Percentiles rank a stretch among this genome's conserved stretches.
Conservation (phyloP, 2,329 filamentous ascomycete species). For the Epichloe festucae region DNA sequence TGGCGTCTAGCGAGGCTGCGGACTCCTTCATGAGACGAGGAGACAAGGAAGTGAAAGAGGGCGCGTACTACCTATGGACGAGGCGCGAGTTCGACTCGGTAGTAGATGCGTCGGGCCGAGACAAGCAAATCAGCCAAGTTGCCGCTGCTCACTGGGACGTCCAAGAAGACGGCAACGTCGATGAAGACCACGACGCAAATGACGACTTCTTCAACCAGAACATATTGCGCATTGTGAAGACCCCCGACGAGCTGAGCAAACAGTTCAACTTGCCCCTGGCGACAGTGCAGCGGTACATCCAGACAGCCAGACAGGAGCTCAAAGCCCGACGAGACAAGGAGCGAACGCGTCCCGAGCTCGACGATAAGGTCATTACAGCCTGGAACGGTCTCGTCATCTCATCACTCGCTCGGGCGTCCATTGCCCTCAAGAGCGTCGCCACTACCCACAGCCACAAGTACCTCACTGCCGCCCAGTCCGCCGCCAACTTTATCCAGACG, state of each 20-base stretch:
- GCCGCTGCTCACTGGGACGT: conserved; percentile 79
- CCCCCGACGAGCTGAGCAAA: conserved; percentile 54
- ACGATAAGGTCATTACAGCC: conserved; percentile 76
- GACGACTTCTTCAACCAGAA: conserved; percentile 95
- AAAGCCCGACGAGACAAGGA: conserved; percentile 59
- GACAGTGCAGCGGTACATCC: conserved; percentile 55
- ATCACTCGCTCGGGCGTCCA: conserved; percentile 63
- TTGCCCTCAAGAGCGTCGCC: conserved; percentile 50
- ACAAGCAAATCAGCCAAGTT: conserved; percentile 52
- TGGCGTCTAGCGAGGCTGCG: conserved; percentile 81
- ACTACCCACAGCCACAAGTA: conserved; percentile 46
- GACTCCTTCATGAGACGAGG: conserved; percentile 66
- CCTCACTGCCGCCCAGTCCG: conserved; percentile 50
- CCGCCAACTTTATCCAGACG: conserved; percentile 58
- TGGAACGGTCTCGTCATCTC: conserved; percentile 87
- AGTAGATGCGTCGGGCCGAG: conserved; percentile 28
- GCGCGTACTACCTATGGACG: conserved; percentile 92
- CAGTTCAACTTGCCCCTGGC: conserved; percentile 61
- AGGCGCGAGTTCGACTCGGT: conserved; percentile 71
- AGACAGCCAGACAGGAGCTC: conserved; percentile 53
- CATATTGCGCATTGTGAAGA: conserved; percentile 60
- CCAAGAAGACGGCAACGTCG: conserved; percentile 72
- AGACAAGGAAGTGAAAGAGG: conserved; percentile 74
- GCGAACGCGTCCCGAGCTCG: conserved; percentile 62
- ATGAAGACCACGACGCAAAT: conserved; percentile 68